phyloP scores from a whole-genome alignment of 1,284 basidiomycete species.

The Pyrrhoderma noxium region DNA sequence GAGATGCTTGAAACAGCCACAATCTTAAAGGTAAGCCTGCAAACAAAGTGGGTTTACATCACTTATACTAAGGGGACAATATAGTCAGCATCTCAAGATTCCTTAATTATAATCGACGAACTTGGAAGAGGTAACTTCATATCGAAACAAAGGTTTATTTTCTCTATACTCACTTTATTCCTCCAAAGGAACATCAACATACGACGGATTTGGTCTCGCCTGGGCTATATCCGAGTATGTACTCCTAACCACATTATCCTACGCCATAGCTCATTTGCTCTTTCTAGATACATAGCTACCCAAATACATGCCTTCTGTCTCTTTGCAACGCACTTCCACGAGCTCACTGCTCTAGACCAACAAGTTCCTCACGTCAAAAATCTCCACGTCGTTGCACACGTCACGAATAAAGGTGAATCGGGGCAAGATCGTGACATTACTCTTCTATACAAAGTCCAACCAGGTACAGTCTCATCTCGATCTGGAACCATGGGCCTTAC shows the following conservation, averaged over 20 bases:
- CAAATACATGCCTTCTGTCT: conserved; percentile 90
- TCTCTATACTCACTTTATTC: too few relatives aligned
- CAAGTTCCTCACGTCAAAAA: conserved; percentile 88
- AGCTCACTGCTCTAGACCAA: conserved; percentile 87
- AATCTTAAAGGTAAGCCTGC: conserved; percentile 68
- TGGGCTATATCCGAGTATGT: conserved; percentile 97
- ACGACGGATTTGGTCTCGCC: conserved; percentile 96
- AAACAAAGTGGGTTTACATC: conserved; percentile 16
- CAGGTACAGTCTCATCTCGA: conserved; percentile 45
- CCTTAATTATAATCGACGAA: conserved; percentile 97
- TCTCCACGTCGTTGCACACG: conserved; percentile 92
- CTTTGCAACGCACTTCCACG: conserved; percentile 98
- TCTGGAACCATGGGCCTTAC: not conserved
- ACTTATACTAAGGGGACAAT: not conserved
- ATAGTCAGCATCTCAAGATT: conserved; percentile 86
- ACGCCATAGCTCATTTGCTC: conserved; percentile 3
- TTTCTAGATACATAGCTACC: conserved; percentile 81
- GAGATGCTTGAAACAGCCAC: conserved; percentile 99
- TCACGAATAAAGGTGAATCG: conserved; percentile 49
- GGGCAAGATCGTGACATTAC: conserved; percentile 83
- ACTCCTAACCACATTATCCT: not conserved
- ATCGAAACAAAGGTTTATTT: too few relatives aligned
- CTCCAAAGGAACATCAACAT: conserved; percentile 97
- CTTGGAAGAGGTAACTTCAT: conserved; percentile 87
- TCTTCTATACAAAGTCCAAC: conserved; percentile 90